Percentiles rank a stretch among this genome's conserved stretches.
These are phyloP conservation scores for Backusella liffmaniae DNA, from an alignment of 192 early-diverging fungal species.

Conservation along the genomic window DNA sequence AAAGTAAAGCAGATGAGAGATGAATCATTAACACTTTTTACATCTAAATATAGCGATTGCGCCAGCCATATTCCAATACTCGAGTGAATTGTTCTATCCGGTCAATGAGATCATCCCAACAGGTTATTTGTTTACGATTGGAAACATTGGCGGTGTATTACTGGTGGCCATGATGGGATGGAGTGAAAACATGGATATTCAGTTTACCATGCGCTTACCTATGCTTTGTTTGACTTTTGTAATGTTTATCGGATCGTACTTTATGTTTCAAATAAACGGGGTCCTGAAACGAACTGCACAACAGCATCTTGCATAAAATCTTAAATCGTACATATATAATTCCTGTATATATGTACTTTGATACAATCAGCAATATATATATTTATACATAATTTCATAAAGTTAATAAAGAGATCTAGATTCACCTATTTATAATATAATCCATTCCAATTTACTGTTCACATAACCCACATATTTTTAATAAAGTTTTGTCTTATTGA, in stretches of 20 bases:
- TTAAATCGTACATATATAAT: background rate
- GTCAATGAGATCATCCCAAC: constrained; percentile 42
- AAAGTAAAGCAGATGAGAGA: background rate
- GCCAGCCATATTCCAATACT: constrained; percentile 43
- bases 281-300: constrained; percentile 22
- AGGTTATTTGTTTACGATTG: constrained; percentile 35
- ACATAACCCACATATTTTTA: background rate
- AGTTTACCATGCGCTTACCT: constrained; percentile 42
- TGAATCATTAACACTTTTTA: background rate
- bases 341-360: background rate
- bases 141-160: constrained; percentile 36
- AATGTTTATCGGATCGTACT: constrained; percentile 13
- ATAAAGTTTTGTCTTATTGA: background rate
- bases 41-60: constrained; percentile 34
- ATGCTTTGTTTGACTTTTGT: constrained; percentile 15
- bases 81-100: constrained; percentile 36
- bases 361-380: background rate
- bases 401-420: background rate
- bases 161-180: constrained; percentile 41
- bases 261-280: constrained; percentile 21
- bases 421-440: background rate
- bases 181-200: constrained; percentile 17
- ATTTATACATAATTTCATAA: background rate
- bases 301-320: constrained; percentile 9
- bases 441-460: no score